Conservation (phyloP, 495 filamentous ascomycete species). For the Daldinia grandis region DNA sequence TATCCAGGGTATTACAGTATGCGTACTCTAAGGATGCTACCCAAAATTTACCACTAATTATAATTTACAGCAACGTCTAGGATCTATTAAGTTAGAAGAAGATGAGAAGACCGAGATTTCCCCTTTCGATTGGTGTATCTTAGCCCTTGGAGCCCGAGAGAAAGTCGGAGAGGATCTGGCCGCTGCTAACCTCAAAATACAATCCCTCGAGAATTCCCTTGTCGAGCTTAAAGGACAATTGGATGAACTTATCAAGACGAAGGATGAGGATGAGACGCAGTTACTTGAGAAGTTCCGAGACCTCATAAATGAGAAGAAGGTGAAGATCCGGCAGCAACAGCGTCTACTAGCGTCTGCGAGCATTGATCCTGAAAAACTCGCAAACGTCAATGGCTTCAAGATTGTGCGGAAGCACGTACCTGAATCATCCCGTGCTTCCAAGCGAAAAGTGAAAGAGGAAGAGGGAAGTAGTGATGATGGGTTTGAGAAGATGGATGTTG, state of each 20-base stretch:
- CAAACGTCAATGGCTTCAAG: conserved; percentile 29
- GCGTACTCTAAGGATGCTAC: conserved; percentile 10
- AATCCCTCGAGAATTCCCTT: conserved; percentile 57
- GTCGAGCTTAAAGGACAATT: conserved; percentile 63
- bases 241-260: conserved; percentile 70
- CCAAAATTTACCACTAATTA: conserved; percentile 21
- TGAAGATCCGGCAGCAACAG: conserved; percentile 88
- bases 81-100: conserved; percentile 67
- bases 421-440: conserved; percentile 51
- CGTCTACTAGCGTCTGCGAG: conserved; percentile 69
- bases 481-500: conserved; percentile 69
- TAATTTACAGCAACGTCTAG: conserved; percentile 69
- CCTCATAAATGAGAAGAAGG: conserved; percentile 85
- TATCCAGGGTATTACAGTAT: conserved; percentile 58
- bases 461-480: conserved; percentile 54
- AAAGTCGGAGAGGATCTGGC: conserved; percentile 53
- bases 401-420: conserved; percentile 34
- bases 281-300: conserved; percentile 75
- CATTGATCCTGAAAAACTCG: conserved; percentile 57
- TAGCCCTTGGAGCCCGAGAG: conserved; percentile 44
- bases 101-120: conserved; percentile 71
- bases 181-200: conserved; percentile 54
- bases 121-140: conserved; percentile 76
- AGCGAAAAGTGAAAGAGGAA: conserved; percentile 63
- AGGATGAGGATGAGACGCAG: conserved; percentile 72